Evolutionary conservation across 106 monocot genomes (phyloP).

Genomic region (Dendrobium nobile): DNA sequence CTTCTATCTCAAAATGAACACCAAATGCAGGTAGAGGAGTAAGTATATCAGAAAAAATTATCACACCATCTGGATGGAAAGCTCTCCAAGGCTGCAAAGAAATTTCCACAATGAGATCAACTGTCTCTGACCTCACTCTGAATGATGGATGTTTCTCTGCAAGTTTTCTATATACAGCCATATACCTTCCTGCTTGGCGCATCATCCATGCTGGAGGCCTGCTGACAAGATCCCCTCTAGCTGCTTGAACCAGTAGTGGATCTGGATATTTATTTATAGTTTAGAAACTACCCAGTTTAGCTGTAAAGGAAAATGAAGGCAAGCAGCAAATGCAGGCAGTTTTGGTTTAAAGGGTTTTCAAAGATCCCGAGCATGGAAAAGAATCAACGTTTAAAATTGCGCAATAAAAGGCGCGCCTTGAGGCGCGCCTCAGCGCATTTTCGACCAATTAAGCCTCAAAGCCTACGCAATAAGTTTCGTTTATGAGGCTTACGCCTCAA

Average conservation of each 20-base stretch:
- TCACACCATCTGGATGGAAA: slow-evolving; percentile 86
- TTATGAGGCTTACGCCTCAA: no score
- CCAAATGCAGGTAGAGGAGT: slow-evolving; percentile 93
- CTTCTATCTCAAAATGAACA: slow-evolving; percentile 88
- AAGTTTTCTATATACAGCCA: slow-evolving; percentile 78
- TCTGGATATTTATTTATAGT: slow-evolving; percentile 32
- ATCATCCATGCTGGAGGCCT: slow-evolving; percentile 99
- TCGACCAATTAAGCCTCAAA: no score
- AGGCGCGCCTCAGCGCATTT: no score
- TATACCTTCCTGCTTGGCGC: slow-evolving; percentile 98
- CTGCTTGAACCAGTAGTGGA: slow-evolving; percentile 83
- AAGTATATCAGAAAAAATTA: slow-evolving; percentile 95
- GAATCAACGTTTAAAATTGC: no score
- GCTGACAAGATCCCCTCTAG: slow-evolving; percentile 47
- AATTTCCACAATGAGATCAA: slow-evolving; percentile 93
- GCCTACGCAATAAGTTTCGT: no score
- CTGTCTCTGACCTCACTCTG: slow-evolving; percentile 87
- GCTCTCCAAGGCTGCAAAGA: slow-evolving; percentile 96
- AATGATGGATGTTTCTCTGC: slow-evolving; percentile 81
- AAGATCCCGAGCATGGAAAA: neutral
- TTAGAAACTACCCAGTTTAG: neutral
- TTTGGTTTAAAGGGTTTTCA: neutral
- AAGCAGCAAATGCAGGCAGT: no score
- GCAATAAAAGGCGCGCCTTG: no score
- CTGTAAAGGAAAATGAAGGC: neutral